phyloP scores from a whole-genome alignment of 306 rosid species.

The Cucurbita argyrosperma region DNA sequence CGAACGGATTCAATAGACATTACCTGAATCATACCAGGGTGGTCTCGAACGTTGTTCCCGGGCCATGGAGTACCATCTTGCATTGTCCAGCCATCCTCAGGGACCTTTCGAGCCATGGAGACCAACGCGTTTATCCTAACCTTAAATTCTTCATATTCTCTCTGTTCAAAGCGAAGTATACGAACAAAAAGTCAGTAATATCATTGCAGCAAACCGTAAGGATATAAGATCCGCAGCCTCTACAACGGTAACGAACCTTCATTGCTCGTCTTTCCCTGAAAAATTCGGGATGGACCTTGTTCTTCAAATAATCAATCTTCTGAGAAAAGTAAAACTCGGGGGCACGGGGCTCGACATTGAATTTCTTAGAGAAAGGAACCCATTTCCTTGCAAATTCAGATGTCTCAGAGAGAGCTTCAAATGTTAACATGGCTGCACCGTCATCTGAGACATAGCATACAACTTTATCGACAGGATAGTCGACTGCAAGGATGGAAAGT shows the following conservation, averaged over 20 bases:
- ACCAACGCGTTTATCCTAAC: constrained; percentile 78
- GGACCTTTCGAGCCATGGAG: constrained; percentile 82
- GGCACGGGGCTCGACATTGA: constrained; percentile 75
- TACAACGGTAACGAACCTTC: constrained; percentile 41
- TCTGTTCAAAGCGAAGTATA: constrained; percentile 25
- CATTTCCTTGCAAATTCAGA: constrained; percentile 85
- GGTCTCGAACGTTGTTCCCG: constrained; percentile 88
- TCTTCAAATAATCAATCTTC: constrained; percentile 78
- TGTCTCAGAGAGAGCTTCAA: constrained; percentile 96
- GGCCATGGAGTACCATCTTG: constrained; percentile 99
- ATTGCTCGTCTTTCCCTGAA: constrained; percentile 94
- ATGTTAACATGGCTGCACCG: constrained; percentile 99
- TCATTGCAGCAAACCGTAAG: background rate
- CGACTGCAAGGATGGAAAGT: constrained; percentile 82
- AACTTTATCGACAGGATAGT: constrained; percentile 87
- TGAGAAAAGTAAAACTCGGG: constrained; percentile 88
- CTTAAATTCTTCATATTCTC: constrained; percentile 93
- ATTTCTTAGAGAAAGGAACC: constrained; percentile 82
- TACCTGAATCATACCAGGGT: constrained; percentile 99
- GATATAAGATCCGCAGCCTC: background rate
- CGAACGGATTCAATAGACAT: background rate
- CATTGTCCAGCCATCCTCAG: constrained; percentile 99
- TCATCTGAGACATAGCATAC: constrained; percentile 98
- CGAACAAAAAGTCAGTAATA: background rate
- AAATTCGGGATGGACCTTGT: constrained; percentile 84